Base-by-base conservation (phyloP, 805 yeast genomes). In the Pichia sporocuriosa region DNA sequence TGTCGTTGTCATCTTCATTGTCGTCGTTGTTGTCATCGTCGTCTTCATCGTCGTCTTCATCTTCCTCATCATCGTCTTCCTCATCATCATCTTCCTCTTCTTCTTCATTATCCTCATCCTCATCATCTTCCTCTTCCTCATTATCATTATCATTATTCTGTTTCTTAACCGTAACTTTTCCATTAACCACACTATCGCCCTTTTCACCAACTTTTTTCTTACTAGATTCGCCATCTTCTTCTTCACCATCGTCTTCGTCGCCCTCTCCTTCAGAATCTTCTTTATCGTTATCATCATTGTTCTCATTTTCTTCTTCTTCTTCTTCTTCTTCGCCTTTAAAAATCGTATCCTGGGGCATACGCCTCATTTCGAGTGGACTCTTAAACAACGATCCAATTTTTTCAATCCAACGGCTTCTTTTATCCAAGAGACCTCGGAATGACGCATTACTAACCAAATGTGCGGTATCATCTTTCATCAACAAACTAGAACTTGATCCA, bases 311-410 rank as follows among this genome's bases (percentile, higher is more conserved):
- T 21, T 51, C 43, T 6, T 41, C 49, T 19, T 52, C 54, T 19
- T 43, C 45, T 9, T 50, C 52, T 25, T 55, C 57, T 33, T 56
- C 52, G 17, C 56, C 56, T 31, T 50, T 66, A 45, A 88, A 82
- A 8, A 84, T 70, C 11, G 79, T 67, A 40, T 72, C 77, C 15
- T 59, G 59, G 2, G 96, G 96, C 43, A 83, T 77, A 20, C 93
- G 66, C 58, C 84, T 75, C 89, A 88, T 86, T 33, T 76, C 65
- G 48, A 81, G 77, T 15, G 69, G 69, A 21, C 80, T 72, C 44
- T 66, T 69, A 63, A 93, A 93, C 39, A 90, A 71, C 26, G 89
- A 87, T 1, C 97, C 97, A 48, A 93, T 86, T 58, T 81, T 85
- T 19, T 73, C 74, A 29, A 89, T 82, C 98, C 98, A 93, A 53